Percentiles rank a stretch among this genome's conserved stretches.
phyloP scores from a whole-genome alignment of 2,329 filamentous ascomycete species.

The Alternaria hordeiaustralica region DNA sequence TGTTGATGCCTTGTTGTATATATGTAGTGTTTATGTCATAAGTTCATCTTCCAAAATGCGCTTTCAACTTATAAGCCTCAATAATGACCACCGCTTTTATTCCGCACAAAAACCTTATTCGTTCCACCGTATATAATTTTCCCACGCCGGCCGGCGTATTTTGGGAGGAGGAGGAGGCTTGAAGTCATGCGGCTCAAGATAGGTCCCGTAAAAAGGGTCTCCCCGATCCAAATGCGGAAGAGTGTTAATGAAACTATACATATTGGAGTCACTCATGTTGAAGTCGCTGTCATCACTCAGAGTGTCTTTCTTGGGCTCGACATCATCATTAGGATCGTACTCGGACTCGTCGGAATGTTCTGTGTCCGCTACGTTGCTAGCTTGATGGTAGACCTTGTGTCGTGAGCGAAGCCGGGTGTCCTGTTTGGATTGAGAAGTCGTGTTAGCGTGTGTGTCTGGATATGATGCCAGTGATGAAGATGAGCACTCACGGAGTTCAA shows the following conservation, averaged over 20 bases:
- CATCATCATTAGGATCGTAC: background rate
- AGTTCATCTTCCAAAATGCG: background rate
- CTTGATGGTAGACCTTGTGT: background rate
- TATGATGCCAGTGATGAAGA: too few relatives aligned
- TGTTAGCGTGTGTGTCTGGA: background rate
- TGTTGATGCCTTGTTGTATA: background rate
- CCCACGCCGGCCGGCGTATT: background rate
- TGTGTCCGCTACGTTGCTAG: background rate
- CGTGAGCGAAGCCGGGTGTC: background rate
- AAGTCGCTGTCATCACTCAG: background rate
- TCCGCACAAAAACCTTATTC: background rate
- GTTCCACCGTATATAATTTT: background rate
- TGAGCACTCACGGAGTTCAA: background rate
- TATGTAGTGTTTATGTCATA: constrained; percentile 5
- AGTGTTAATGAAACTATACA: background rate
- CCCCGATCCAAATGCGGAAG: background rate
- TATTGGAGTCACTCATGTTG: background rate
- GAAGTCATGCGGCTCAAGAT: background rate
- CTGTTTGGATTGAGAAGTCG: background rate
- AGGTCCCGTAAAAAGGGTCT: background rate
- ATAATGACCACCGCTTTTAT: background rate
- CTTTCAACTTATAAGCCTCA: background rate
- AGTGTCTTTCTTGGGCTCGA: background rate
- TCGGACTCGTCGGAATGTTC: background rate
- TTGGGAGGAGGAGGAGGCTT: background rate